These are phyloP conservation scores for Cryptosporidium felis DNA, from an alignment of 169 alveolate genomes.

Conservation along the genomic window DNA sequence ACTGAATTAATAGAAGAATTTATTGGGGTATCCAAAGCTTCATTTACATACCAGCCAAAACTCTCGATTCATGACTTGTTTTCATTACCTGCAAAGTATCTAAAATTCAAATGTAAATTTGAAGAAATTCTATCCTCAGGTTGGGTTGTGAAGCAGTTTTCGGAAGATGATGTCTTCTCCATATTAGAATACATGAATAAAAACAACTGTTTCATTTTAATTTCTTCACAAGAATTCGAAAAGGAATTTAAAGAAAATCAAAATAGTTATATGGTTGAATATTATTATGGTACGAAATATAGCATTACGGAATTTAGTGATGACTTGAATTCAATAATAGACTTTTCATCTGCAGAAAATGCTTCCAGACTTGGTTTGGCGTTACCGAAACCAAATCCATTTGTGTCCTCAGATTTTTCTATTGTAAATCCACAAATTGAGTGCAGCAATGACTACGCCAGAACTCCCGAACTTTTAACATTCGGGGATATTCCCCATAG, in stretches of 20 bases:
- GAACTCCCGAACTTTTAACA: conserved; percentile 29
- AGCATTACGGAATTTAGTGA: conserved; percentile 15
- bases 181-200: conserved; percentile 17
- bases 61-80: conserved; percentile 28
- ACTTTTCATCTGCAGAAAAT: neutral
- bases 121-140: conserved; percentile 36
- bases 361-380: conserved; percentile 18
- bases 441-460: conserved; percentile 20
- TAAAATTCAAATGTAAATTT: conserved; percentile 31
- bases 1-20: conserved; percentile 50
- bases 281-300: conserved; percentile 34
- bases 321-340: neutral
- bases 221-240: conserved; percentile 11
- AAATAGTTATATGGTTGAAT: conserved; percentile 8
- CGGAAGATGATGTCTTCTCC: conserved; percentile 6
- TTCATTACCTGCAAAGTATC: conserved; percentile 29
- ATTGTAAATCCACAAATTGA: conserved; percentile 19
- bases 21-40: conserved; percentile 11
- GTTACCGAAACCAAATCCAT: conserved; percentile 58
- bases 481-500: neutral
- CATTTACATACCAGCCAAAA: conserved; percentile 34
- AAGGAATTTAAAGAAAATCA: conserved; percentile 9
- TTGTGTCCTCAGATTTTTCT: conserved; percentile 50
- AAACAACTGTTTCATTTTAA: conserved; percentile 7
- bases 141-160: conserved; percentile 16